phyloP scores from a whole-genome alignment of 805 yeast species.

The Starmerella gropengiesseri region DNA sequence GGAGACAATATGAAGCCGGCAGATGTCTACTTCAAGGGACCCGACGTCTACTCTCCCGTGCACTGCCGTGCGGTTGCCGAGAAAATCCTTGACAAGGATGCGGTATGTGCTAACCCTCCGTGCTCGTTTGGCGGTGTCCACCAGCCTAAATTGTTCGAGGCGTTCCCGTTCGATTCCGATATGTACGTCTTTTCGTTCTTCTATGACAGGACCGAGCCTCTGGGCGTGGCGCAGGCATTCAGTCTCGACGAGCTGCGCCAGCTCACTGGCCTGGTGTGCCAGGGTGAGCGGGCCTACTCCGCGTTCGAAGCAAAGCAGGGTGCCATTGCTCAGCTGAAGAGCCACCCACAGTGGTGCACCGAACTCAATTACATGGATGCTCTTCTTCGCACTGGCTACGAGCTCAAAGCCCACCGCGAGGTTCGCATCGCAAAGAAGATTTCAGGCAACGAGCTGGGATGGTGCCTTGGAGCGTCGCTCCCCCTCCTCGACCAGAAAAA shows the following conservation, averaged over 20 bases:
- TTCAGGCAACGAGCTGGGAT: constrained; percentile 82
- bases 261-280: constrained; percentile 73
- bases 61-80: constrained; percentile 86
- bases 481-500: constrained; percentile 54
- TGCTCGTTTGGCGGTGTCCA: constrained; percentile 96
- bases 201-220: constrained; percentile 86
- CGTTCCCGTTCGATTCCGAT: constrained; percentile 64
- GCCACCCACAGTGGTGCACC: constrained; percentile 88
- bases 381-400: constrained; percentile 90
- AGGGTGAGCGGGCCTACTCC: constrained; percentile 69
- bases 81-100: constrained; percentile 68
- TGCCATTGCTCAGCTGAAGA: constrained; percentile 52
- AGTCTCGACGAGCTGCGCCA: constrained; percentile 75
- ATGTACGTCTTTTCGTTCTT: constrained; percentile 87
- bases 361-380: constrained; percentile 87
- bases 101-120: constrained; percentile 60
- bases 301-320: constrained; percentile 56
- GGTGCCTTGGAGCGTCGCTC: constrained; percentile 97
- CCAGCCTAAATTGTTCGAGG: constrained; percentile 78
- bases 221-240: constrained; percentile 89
- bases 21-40: constrained; percentile 52
- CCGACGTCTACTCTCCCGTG: constrained; percentile 52
- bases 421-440: constrained; percentile 86
- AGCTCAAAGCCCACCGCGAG: constrained; percentile 81
- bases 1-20: constrained; percentile 16